Conservation (phyloP, 192 early-diverging fungal genomes). For the Rhizophagus prolifer region DNA sequence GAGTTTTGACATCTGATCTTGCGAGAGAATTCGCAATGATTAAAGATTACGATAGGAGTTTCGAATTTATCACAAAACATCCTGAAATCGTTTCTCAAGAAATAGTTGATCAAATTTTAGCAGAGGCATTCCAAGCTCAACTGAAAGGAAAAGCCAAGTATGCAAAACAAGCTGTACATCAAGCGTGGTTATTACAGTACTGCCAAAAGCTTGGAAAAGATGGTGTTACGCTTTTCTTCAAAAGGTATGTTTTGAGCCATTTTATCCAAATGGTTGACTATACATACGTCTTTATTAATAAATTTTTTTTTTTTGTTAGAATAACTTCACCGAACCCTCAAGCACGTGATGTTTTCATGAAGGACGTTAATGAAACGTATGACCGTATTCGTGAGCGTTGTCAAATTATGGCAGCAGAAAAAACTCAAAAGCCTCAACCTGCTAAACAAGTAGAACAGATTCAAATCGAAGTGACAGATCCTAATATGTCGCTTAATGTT, state of each 20-base stretch:
- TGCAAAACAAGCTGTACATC: slow-evolving; percentile 75
- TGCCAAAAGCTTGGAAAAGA: slow-evolving; percentile 77
- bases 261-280: too few relatives aligned
- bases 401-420: slow-evolving; percentile 57
- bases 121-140: slow-evolving; percentile 77
- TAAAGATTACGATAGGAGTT: slow-evolving; percentile 58
- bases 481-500: slow-evolving; percentile 69
- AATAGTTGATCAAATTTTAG: slow-evolving; percentile 81
- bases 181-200: slow-evolving; percentile 85
- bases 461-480: slow-evolving; percentile 68
- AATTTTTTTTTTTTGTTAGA: background rate
- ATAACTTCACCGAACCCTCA: slow-evolving; percentile 45
- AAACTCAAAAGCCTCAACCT: slow-evolving; percentile 40
- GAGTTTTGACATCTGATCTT: slow-evolving; percentile 53
- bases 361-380: slow-evolving; percentile 86
- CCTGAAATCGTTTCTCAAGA: slow-evolving; percentile 67
- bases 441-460: slow-evolving; percentile 58
- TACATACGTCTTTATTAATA: background rate
- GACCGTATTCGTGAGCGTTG: slow-evolving; percentile 77
- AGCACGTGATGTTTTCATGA: slow-evolving; percentile 77
- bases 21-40: slow-evolving; percentile 59
- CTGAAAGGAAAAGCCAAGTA: slow-evolving; percentile 67
- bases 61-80: slow-evolving; percentile 68
- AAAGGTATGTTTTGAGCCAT: slow-evolving; percentile 47
- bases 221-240: slow-evolving; percentile 84